phyloP scores from a whole-genome alignment of 495 filamentous ascomycete genomes.

The Ramalina peruviana region DNA sequence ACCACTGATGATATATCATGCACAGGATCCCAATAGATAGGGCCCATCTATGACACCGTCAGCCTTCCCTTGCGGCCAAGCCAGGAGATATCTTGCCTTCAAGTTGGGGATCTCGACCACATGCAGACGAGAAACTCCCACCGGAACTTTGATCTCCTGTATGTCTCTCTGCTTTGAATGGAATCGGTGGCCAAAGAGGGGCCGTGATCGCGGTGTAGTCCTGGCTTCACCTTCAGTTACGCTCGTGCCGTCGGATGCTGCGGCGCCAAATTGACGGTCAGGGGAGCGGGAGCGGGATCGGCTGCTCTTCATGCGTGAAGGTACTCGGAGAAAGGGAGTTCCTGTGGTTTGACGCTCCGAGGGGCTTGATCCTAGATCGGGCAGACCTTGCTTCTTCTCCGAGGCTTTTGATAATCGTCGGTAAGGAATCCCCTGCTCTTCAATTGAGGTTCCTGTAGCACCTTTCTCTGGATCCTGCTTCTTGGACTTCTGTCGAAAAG shows the following conservation, averaged over 20 bases:
- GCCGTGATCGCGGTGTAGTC: too few relatives aligned
- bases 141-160: conserved; percentile 39
- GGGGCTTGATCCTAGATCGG: conserved; percentile 13
- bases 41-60: conserved; percentile 70
- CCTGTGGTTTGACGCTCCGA: conserved; percentile 23
- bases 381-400: neutral
- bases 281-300: conserved; percentile 11
- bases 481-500: conserved; percentile 10
- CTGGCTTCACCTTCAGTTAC: too few relatives aligned
- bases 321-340: conserved; percentile 24
- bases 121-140: conserved; percentile 64
- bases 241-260: too few relatives aligned
- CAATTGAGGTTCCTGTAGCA: neutral
- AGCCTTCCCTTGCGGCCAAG: conserved; percentile 26
- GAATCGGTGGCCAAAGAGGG: neutral
- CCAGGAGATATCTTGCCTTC: conserved; percentile 21
- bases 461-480: conserved; percentile 1
- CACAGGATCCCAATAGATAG: conserved; percentile 96
- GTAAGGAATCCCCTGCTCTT: neutral
- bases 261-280: neutral
- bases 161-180: conserved; percentile 4
- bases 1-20: conserved; percentile 74
- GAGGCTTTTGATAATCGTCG: neutral
- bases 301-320: conserved; percentile 11
- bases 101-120: conserved; percentile 39